Base-by-base conservation (phyloP, 805 yeast genomes). In the Cyberlindnera euphorbiae region DNA sequence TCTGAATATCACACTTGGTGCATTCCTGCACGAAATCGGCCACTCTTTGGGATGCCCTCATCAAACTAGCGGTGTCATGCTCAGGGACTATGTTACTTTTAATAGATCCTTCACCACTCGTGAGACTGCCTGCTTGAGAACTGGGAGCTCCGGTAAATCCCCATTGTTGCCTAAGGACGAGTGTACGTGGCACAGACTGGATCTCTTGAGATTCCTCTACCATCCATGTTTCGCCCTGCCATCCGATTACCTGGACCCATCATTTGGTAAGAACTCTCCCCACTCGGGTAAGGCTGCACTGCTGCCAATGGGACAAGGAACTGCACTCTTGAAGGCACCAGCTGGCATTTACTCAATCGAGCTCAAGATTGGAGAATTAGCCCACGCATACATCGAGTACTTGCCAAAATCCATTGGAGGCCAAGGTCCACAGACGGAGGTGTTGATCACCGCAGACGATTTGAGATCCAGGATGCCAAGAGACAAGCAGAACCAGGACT, bases 1-100 rank as follows among this genome's bases (percentile, higher is more conserved):
- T 51, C 61, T 83, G 30, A 82, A 83, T 41, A 73, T 90, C 25
- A 85, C 96, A 1, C 55, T 85, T 49, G 97, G 98, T 30, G 97
- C 97, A 0, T 89, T 88, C 50, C 70, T 89, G 82, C 97, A 90
- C 59, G 97, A 90, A 56, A 81, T 90, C 34, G 97, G 98, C 1
- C 97, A 90, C 57, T 63, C 77, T 18, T 65, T 90, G 28, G 96
- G 96, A 1, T 83, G 90, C 45, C 97, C 97, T 1, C 97, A 90
- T 60, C 93, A 88, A 58, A 83, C 79, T 11, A 66, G 71, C 46
- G 97, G 97, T 14, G 82, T 90, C 18, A 93, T 90, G 97, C 62
- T 87, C 26, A 69, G 97, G 39, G 96, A 83, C 39, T 93, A 89
- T 55, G 67, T 79, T 15, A 75, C 80, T 40, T 74, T 87, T 69